Conservation (phyloP, 2,329 filamentous ascomycete genomes). For the Lizonia empirigonia region DNA sequence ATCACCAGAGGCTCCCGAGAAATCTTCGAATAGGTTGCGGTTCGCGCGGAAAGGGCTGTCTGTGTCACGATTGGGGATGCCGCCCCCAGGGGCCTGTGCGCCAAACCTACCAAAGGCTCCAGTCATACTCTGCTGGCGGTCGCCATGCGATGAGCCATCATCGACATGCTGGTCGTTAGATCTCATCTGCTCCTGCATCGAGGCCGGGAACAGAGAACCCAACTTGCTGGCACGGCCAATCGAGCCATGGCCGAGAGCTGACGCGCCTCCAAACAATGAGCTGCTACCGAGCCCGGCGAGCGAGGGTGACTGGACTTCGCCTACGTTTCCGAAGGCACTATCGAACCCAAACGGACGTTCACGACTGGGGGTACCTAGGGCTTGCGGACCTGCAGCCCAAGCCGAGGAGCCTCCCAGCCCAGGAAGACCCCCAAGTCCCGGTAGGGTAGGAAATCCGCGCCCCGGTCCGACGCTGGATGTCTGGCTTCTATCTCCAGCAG, state of each 20-base stretch:
- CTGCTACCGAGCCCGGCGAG: slow-evolving; percentile 68
- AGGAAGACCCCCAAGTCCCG: slow-evolving; percentile 63
- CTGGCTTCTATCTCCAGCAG: slow-evolving; percentile 87
- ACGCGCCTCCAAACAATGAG: slow-evolving; percentile 64
- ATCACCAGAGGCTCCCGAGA: slow-evolving; percentile 38
- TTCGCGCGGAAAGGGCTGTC: slow-evolving; percentile 49
- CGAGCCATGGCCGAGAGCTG: slow-evolving; percentile 63
- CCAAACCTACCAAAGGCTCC: slow-evolving; percentile 71
- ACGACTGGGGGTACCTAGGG: slow-evolving; percentile 74
- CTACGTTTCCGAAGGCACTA: slow-evolving; percentile 72
- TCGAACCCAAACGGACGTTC: slow-evolving; percentile 61
- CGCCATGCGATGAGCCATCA: slow-evolving; percentile 53
- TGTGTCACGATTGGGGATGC: slow-evolving; percentile 44
- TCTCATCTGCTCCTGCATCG: slow-evolving; percentile 92
- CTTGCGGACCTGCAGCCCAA: slow-evolving; percentile 69
- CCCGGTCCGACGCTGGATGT: slow-evolving; percentile 82
- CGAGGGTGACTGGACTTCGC: slow-evolving; percentile 77
- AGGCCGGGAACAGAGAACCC: slow-evolving; percentile 82
- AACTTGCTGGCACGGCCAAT: slow-evolving; percentile 80
- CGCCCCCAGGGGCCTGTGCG: slow-evolving; percentile 34
- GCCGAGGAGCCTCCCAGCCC: slow-evolving; percentile 64
- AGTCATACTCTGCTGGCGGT: slow-evolving; percentile 56
- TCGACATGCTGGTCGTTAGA: slow-evolving; percentile 61
- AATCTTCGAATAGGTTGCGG: slow-evolving; percentile 49
- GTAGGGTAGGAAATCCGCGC: slow-evolving; percentile 70